Percentiles rank a stretch among this genome's conserved stretches.
phyloP scores from a whole-genome alignment of 139 green algal genomes.

The Micractinium sp. region DNA sequence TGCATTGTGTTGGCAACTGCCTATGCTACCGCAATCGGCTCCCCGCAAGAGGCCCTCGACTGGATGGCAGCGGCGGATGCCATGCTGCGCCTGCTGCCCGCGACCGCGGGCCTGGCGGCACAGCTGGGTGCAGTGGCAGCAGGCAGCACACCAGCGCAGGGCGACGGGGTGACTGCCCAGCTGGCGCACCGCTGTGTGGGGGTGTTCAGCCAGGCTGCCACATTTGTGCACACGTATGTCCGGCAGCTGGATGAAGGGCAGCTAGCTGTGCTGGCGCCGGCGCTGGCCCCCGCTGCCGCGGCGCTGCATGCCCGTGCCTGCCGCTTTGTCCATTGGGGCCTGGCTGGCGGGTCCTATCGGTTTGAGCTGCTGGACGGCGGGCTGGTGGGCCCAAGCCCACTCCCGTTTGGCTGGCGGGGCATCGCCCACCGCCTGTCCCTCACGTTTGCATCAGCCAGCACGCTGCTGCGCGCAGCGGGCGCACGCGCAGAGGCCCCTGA shows the following conservation, averaged over 20 bases:
- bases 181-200: background rate
- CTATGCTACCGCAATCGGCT: background rate
- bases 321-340: background rate
- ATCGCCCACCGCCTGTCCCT: background rate
- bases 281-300: too few species aligned
- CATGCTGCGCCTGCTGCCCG: background rate
- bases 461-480: background rate
- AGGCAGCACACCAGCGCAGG: too few species aligned
- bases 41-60: background rate
- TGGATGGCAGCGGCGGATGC: background rate
- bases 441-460: background rate
- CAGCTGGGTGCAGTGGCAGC: background rate
- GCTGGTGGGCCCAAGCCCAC: background rate
- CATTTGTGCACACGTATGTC: background rate
- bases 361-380: background rate
- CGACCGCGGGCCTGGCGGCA: background rate
- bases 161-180: background rate
- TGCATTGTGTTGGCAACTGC: background rate
- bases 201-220: background rate
- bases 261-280: background rate
- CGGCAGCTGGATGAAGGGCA: background rate
- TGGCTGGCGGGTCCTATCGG: background rate
- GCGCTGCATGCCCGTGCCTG: conserved; percentile 4
- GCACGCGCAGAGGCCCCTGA: background rate
- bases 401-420: background rate